A percentile compares a stretch with the other conserved stretches of the same genome.
Evolutionary conservation across 73 alveolate species (phyloP).

Genomic region (Paramecium caudatum): DNA sequence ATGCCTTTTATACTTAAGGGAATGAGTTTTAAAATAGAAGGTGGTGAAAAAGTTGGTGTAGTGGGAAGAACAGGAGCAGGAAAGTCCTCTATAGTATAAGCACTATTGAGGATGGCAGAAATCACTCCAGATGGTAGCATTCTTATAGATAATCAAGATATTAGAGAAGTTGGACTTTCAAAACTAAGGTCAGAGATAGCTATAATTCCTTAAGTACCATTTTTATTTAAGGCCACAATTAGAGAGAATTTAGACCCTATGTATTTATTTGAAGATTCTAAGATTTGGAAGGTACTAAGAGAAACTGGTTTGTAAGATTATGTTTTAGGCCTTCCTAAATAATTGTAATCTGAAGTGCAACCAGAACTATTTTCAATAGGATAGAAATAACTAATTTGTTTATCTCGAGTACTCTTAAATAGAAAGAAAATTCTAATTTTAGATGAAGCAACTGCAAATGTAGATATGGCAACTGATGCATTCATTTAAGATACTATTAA

Average conservation of each 20-base stretch:
- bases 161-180: slow-evolving; percentile 80
- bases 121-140: slow-evolving; percentile 82
- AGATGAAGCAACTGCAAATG: slow-evolving; percentile 90
- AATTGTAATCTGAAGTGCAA: slow-evolving; percentile 82
- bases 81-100: slow-evolving; percentile 84
- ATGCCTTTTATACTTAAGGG: slow-evolving; percentile 75
- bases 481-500: slow-evolving; percentile 79
- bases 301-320: slow-evolving; percentile 86
- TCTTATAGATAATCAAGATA: slow-evolving; percentile 85
- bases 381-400: slow-evolving; percentile 85
- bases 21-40: slow-evolving; percentile 72
- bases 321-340: slow-evolving; percentile 79
- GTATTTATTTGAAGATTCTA: slow-evolving; percentile 65
- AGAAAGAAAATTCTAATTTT: slow-evolving; percentile 82
- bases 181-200: slow-evolving; percentile 82
- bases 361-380: slow-evolving; percentile 84
- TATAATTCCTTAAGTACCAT: slow-evolving; percentile 89
- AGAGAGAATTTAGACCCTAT: slow-evolving; percentile 91
- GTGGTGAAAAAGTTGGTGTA: slow-evolving; percentile 84
- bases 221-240: slow-evolving; percentile 84
- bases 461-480: slow-evolving; percentile 86
- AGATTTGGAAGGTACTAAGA: slow-evolving; percentile 80
- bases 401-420: slow-evolving; percentile 83
- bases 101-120: slow-evolving; percentile 89
- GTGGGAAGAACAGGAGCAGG: slow-evolving; percentile 95